These are phyloP conservation scores for Aspergillus sojae DNA, from an alignment of 2,329 filamentous ascomycete genomes.

Conservation along the genomic window DNA sequence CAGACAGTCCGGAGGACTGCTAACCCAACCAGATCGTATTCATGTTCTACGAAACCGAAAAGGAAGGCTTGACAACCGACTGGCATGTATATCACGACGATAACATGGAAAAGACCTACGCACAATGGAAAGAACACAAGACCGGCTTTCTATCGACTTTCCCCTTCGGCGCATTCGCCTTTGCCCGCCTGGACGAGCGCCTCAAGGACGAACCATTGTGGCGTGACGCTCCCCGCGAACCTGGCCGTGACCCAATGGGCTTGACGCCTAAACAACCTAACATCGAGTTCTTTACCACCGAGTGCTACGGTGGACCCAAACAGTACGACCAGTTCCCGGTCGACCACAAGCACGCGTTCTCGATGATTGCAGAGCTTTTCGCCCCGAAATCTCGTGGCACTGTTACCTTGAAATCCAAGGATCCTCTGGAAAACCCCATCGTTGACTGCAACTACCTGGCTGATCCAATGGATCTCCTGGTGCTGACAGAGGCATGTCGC, in stretches of 20 bases:
- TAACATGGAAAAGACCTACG: constrained; percentile 54
- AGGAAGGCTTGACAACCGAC: constrained; percentile 58
- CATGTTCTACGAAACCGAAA: constrained; percentile 62
- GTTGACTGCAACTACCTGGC: constrained; percentile 62
- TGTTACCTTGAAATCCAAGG: constrained; percentile 53
- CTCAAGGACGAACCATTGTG: constrained; percentile 59
- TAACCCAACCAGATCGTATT: constrained; percentile 54
- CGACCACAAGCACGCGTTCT: constrained; percentile 59
- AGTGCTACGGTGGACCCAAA: constrained; percentile 64
- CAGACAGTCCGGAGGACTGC: not conserved
- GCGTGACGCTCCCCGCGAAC: constrained; percentile 51
- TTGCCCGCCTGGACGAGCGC: constrained; percentile 63
- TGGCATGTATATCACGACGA: constrained; percentile 59
- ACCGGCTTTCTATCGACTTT: constrained; percentile 62
- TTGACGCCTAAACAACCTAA: constrained; percentile 60
- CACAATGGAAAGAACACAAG: constrained; percentile 61
- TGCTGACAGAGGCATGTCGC: constrained; percentile 61
- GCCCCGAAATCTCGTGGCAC: constrained; percentile 59
- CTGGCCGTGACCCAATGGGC: constrained; percentile 65
- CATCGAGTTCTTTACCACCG: constrained; percentile 65
- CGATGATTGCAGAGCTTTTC: constrained; percentile 62
- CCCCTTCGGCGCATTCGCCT: constrained; percentile 66
- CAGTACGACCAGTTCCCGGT: constrained; percentile 58
- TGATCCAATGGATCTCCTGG: constrained; percentile 61
- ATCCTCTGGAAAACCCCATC: constrained; percentile 56